Conservation (phyloP, 2,329 filamentous ascomycete genomes). For the Reticulascus tulasneorum region DNA sequence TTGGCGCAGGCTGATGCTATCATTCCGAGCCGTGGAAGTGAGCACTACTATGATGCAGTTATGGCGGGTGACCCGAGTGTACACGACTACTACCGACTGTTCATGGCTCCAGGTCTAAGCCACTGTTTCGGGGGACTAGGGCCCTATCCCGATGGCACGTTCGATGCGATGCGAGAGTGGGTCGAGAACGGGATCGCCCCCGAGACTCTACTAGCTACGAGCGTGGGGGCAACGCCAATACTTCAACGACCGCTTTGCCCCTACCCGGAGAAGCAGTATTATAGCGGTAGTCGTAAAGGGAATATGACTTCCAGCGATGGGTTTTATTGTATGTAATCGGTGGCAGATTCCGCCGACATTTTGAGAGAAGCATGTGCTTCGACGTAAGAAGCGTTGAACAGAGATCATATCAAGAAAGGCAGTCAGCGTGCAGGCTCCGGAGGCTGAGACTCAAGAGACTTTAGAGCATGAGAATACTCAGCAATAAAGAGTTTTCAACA, state of each 20-base stretch:
- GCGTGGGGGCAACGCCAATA: background rate
- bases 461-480: no score
- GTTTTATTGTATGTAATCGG: no score
- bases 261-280: constrained; percentile 22
- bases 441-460: no score
- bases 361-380: no score
- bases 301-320: no score
- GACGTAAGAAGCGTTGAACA: no score
- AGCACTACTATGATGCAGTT: constrained; percentile 24
- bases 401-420: no score
- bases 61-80: constrained; percentile 12
- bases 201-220: constrained; percentile 10
- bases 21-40: constrained; percentile 13
- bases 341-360: no score
- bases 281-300: no score
- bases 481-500: no score
- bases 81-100: constrained; percentile 27
- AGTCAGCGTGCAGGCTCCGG: no score
- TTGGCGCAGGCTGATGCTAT: constrained; percentile 16
- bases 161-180: constrained; percentile 22
- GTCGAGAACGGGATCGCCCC: constrained; percentile 26
- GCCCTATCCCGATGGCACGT: constrained; percentile 18
- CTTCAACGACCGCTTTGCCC: constrained; percentile 35
- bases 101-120: constrained; percentile 25
- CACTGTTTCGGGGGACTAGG: constrained; percentile 28